phyloP scores from a whole-genome alignment of 352 stramenopile species.

The Pilasporangium apinafurcum region DNA sequence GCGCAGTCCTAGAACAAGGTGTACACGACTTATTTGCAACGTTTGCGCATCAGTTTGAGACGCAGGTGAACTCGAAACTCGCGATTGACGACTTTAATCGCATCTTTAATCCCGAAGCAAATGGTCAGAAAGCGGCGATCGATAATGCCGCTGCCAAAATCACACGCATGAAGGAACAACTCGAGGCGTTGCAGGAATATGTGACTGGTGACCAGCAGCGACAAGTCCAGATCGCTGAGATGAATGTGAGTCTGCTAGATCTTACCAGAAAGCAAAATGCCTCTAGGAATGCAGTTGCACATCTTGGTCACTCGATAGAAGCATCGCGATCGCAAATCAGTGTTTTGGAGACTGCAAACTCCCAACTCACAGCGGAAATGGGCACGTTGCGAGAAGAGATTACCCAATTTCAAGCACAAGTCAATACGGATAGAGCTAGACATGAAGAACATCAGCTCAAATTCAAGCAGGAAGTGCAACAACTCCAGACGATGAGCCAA shows the following conservation, averaged over 20 bases:
- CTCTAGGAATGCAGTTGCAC: constrained; percentile 26
- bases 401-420: constrained; percentile 10
- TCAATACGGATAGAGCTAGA: constrained; percentile 11
- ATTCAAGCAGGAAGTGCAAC: constrained; percentile 15
- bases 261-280: constrained; percentile 44
- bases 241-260: constrained; percentile 41
- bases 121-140: constrained; percentile 37
- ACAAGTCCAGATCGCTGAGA: constrained; percentile 38
- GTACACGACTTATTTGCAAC: constrained; percentile 49
- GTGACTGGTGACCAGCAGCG: constrained; percentile 32
- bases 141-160: constrained; percentile 36
- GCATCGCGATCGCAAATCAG: constrained; percentile 15
- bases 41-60: constrained; percentile 52
- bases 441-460: constrained; percentile 8
- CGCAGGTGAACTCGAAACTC: constrained; percentile 39
- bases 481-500: constrained; percentile 18
- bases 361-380: constrained; percentile 10
- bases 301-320: constrained; percentile 28
- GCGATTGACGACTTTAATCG: constrained; percentile 56
- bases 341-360: constrained; percentile 10
- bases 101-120: constrained; percentile 53
- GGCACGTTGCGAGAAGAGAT: constrained; percentile 10
- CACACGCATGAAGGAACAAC: constrained; percentile 45
- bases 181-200: constrained; percentile 36
- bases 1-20: constrained; percentile 42